phyloP scores from a whole-genome alignment of 1,284 basidiomycete species.

The Trametes versicolor region DNA sequence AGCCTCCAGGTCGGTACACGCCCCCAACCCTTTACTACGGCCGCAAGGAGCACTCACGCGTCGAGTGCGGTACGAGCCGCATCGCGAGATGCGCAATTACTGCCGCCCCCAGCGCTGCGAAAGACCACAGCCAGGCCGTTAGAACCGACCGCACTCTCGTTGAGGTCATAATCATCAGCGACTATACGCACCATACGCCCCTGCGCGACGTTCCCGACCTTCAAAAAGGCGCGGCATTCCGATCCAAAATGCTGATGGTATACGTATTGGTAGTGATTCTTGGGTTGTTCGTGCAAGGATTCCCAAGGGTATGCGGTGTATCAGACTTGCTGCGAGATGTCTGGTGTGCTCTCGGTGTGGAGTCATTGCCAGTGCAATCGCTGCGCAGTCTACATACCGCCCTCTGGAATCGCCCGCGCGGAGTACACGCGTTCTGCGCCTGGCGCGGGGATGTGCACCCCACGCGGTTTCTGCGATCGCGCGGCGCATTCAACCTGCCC shows the following conservation, averaged over 20 bases:
- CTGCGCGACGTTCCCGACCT: conserved; percentile 26
- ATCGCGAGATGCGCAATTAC: conserved; percentile 34
- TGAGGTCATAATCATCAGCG: not conserved
- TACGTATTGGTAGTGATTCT: too few species aligned
- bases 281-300: not conserved
- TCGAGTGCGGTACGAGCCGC: conserved; percentile 34
- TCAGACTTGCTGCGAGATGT: conserved; percentile 8
- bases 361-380: conserved; percentile 11
- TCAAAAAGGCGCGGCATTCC: conserved; percentile 31
- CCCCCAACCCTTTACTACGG: not conserved
- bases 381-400: conserved; percentile 22
- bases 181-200: conserved; percentile 29
- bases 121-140: not conserved
- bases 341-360: not conserved
- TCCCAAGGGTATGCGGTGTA: not conserved
- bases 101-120: conserved; percentile 27
- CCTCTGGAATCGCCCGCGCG: conserved; percentile 9
- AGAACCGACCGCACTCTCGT: conserved; percentile 4
- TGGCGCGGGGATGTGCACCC: conserved; percentile 19
- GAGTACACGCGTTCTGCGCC: conserved; percentile 25
- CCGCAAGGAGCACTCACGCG: conserved; percentile 31
- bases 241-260: not conserved
- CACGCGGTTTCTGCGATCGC: not conserved
- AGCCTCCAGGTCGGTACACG: not conserved
- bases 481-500: not conserved